Percentiles rank a stretch among this genome's conserved stretches.
phyloP scores from a whole-genome alignment of 441 rosid genomes.

The Populus hybrid region DNA sequence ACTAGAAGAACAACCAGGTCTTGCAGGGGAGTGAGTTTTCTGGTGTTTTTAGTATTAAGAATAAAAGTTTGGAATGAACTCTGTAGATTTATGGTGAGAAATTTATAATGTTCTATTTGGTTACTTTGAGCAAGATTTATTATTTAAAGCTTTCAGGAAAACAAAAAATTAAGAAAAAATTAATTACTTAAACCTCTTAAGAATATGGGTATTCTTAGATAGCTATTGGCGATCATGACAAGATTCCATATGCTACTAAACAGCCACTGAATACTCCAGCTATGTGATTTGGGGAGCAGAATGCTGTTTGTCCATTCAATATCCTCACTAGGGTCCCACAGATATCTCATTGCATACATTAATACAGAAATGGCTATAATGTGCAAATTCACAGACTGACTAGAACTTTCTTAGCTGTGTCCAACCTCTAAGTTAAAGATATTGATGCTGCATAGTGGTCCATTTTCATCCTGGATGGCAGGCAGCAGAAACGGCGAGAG shows the following conservation, averaged over 20 bases:
- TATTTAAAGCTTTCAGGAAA: neutral
- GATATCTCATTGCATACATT: neutral
- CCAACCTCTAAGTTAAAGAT: neutral
- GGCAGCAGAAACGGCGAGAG: conserved; percentile 88
- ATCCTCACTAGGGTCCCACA: neutral
- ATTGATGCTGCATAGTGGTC: conserved; percentile 3
- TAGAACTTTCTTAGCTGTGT: neutral
- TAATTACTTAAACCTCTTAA: neutral
- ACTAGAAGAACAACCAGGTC: neutral
- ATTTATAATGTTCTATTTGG: neutral
- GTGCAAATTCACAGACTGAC: neutral
- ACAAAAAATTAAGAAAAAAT: too few species aligned
- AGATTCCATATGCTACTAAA: neutral
- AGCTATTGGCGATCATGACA: neutral
- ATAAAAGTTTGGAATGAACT: neutral
- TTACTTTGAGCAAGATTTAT: neutral
- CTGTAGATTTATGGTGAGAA: neutral
- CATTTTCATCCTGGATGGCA: conserved; percentile 26
- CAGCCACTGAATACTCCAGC: neutral
- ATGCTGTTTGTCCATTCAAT: neutral
- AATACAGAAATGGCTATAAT: neutral
- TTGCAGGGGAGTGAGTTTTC: neutral
- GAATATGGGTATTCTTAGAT: neutral
- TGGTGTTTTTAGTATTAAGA: neutral
- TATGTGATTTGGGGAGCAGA: neutral